Evolutionary conservation across 805 yeast genomes (phyloP).

Genomic region (Brettanomyces bruxellensis): DNA sequence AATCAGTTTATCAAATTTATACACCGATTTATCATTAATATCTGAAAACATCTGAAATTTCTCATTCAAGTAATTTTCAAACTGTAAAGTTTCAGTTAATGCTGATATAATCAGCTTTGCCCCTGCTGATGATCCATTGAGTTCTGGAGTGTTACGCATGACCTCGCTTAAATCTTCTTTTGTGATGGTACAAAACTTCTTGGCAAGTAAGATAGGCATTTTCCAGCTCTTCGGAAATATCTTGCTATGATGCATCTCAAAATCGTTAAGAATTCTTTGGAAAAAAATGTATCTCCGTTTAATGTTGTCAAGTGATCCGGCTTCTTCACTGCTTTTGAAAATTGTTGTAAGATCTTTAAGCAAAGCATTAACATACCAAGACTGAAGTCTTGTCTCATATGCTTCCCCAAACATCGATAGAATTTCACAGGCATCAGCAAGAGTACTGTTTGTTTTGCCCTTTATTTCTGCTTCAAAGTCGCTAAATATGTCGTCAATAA

Average conservation of each 20-base stretch:
- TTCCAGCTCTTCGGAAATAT: constrained; percentile 70
- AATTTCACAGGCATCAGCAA: constrained; percentile 61
- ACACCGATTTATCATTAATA: constrained; percentile 22
- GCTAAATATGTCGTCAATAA: constrained; percentile 60
- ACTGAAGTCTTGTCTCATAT: constrained; percentile 49
- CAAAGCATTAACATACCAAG: constrained; percentile 65
- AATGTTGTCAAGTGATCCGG: constrained; percentile 86
- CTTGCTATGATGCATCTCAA: constrained; percentile 37
- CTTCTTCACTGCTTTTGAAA: constrained; percentile 78
- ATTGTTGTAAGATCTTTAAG: constrained; percentile 68
- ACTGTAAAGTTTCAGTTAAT: constrained; percentile 70
- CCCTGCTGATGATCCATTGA: constrained; percentile 30
- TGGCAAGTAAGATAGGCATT: constrained; percentile 52
- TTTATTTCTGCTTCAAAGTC: constrained; percentile 55
- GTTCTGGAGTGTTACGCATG: constrained; percentile 31
- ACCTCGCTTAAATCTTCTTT: constrained; percentile 53
- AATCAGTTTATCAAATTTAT: constrained; percentile 32
- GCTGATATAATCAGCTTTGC: constrained; percentile 62
- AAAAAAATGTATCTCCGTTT: constrained; percentile 75
- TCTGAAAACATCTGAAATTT: constrained; percentile 39
- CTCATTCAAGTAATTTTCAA: constrained; percentile 66
- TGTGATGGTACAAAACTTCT: constrained; percentile 60
- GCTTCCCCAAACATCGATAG: constrained; percentile 55
- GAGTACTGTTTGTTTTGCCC: constrained; percentile 27
- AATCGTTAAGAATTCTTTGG: constrained; percentile 55